Conservation (phyloP, 129 eudicot genomes). For the Pseudognaphalium luteoalbum region DNA sequence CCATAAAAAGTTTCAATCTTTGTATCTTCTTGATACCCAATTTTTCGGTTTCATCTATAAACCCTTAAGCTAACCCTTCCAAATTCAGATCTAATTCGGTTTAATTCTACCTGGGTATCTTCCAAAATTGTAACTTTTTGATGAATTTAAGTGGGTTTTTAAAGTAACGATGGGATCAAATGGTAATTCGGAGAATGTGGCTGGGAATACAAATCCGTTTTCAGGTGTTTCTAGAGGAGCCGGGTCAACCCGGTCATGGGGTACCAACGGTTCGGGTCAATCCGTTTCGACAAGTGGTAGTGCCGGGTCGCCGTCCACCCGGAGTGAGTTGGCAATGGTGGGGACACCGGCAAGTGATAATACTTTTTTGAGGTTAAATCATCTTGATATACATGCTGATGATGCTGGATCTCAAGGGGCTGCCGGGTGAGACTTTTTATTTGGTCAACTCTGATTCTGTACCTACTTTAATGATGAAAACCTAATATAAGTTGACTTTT, state of each 20-base stretch:
- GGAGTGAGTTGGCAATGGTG: constrained; percentile 75
- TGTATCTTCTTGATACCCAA: background rate
- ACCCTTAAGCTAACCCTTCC: constrained; percentile 17
- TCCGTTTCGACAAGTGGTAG: constrained; percentile 93
- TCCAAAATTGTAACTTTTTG: background rate
- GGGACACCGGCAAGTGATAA: constrained; percentile 71
- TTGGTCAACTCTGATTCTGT: constrained; percentile 2
- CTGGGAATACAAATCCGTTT: constrained; percentile 51
- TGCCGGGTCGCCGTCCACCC: constrained; percentile 85
- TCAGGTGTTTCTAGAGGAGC: constrained; percentile 43
- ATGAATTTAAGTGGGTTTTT: constrained; percentile 31
- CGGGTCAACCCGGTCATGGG: constrained; percentile 77
- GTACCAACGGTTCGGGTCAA: constrained; percentile 75
- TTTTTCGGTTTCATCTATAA: constrained; percentile 7
- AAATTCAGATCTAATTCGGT: constrained; percentile 33
- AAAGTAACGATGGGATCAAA: constrained; percentile 48
- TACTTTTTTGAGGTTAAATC: constrained; percentile 63
- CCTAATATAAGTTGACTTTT: constrained; percentile 29
- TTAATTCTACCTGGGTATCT: constrained; percentile 39
- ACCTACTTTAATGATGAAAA: constrained; percentile 3
- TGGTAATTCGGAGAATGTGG: constrained; percentile 46
- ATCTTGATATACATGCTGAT: constrained; percentile 81
- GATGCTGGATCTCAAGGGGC: constrained; percentile 88
- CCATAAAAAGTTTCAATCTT: background rate
- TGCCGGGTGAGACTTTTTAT: background rate